Percentiles rank a stretch among this genome's conserved stretches.
Conservation (phyloP, 1,284 basidiomycete genomes). For the Malassezia japonica region DNA sequence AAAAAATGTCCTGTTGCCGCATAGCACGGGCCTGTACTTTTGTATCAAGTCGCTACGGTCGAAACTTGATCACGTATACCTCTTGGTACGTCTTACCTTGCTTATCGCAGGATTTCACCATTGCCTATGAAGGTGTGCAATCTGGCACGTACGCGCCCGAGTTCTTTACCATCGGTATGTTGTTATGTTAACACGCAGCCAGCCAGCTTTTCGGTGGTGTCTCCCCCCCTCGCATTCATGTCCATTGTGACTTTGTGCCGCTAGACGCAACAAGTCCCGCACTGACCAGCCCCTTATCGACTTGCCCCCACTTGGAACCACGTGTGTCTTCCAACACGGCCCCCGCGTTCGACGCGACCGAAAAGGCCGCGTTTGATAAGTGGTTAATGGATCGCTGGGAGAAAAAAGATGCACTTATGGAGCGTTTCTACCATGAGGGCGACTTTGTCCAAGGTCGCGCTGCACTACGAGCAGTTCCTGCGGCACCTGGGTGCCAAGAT, state of each 20-base stretch:
- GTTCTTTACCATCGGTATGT: neutral
- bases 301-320: neutral
- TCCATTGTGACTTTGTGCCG: constrained; percentile 3
- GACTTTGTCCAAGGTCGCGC: neutral
- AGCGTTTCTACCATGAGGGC: neutral
- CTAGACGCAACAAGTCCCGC: neutral
- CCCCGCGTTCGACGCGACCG: neutral
- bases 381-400: neutral
- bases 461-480: no score
- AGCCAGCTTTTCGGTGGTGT: neutral
- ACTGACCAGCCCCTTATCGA: neutral
- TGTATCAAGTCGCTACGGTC: neutral
- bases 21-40: neutral
- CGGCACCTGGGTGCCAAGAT: no score
- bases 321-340: no score
- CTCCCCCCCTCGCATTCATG: neutral
- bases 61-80: neutral
- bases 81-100: neutral
- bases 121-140: neutral
- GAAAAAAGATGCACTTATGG: neutral
- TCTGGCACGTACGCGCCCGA: neutral
- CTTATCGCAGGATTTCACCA: neutral
- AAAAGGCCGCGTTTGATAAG: neutral
- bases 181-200: neutral
- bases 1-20: neutral